Conservation (phyloP, 176 grass and related monocot genomes). For the Avena atlantica region DNA sequence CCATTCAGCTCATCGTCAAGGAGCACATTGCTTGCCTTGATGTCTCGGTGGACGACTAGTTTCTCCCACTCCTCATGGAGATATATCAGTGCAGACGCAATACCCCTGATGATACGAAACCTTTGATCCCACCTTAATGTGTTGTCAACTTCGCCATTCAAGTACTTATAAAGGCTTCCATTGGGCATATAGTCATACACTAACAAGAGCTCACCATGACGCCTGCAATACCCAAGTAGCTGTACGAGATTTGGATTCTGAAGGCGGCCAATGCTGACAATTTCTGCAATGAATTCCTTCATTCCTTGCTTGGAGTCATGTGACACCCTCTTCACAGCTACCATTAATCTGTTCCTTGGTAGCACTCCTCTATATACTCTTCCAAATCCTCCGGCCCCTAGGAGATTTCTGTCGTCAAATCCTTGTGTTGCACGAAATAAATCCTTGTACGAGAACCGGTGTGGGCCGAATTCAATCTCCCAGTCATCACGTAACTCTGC, state of each 20-base stretch:
- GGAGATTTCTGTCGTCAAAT: background rate
- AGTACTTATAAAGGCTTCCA: constrained; percentile 15
- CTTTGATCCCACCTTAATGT: constrained; percentile 21
- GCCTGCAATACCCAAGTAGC: constrained; percentile 13
- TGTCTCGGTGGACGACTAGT: constrained; percentile 26
- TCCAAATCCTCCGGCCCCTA: background rate
- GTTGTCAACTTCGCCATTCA: constrained; percentile 7
- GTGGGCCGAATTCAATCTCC: constrained; percentile 23
- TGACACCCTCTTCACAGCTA: constrained; percentile 10
- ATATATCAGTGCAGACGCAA: constrained; percentile 10
- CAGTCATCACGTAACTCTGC: constrained; percentile 32
- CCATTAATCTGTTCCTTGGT: background rate
- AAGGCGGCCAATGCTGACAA: background rate
- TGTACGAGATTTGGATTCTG: background rate
- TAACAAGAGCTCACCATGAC: background rate
- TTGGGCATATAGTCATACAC: constrained; percentile 8
- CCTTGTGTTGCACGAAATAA: background rate
- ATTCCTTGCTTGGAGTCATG: constrained; percentile 14
- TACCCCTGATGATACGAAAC: constrained; percentile 28
- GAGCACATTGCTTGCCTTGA: constrained; percentile 19
- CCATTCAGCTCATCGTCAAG: background rate
- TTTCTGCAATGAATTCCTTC: constrained; percentile 15
- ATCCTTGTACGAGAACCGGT: constrained; percentile 2
- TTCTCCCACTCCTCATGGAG: constrained; percentile 34
- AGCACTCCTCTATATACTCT: constrained; percentile 7